phyloP scores from a whole-genome alignment of 2,329 filamentous ascomycete genomes.

The Dothistroma septosporum region DNA sequence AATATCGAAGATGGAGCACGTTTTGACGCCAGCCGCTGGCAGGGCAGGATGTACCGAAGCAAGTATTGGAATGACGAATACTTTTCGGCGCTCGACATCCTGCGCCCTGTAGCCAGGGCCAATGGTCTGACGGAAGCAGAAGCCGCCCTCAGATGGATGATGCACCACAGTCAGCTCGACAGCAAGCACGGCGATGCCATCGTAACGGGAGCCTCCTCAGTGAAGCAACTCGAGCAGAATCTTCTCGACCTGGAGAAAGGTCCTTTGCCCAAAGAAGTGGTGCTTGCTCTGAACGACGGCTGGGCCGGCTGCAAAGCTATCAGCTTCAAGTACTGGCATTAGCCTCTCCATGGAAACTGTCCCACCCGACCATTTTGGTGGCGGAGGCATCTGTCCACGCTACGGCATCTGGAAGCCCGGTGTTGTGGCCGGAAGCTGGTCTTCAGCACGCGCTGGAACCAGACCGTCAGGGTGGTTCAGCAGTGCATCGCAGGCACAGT shows the following conservation, averaged over 20 bases:
- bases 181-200: slow-evolving; percentile 36
- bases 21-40: slow-evolving; percentile 14
- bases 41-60: slow-evolving; percentile 42
- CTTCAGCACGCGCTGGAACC: neutral
- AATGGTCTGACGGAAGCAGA: slow-evolving; percentile 58
- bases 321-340: neutral
- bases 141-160: slow-evolving; percentile 65
- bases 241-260: slow-evolving; percentile 39
- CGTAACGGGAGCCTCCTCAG: slow-evolving; percentile 39
- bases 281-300: slow-evolving; percentile 37
- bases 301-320: slow-evolving; percentile 28
- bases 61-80: slow-evolving; percentile 43
- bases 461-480: neutral
- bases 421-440: neutral
- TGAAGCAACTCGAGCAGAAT: slow-evolving; percentile 40
- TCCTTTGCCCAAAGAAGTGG: slow-evolving; percentile 39
- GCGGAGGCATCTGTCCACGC: neutral
- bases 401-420: neutral
- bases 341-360: neutral
- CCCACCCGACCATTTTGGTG: neutral
- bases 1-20: slow-evolving; percentile 27
- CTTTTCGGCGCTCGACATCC: slow-evolving; percentile 43
- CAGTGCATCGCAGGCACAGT: neutral
- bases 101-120: slow-evolving; percentile 37
- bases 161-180: slow-evolving; percentile 62